Evolutionary conservation across 2,329 filamentous ascomycete genomes (phyloP), one percentile per base, ranked within the genome.

Genomic region (Thielaviopsis musarum): DNA sequence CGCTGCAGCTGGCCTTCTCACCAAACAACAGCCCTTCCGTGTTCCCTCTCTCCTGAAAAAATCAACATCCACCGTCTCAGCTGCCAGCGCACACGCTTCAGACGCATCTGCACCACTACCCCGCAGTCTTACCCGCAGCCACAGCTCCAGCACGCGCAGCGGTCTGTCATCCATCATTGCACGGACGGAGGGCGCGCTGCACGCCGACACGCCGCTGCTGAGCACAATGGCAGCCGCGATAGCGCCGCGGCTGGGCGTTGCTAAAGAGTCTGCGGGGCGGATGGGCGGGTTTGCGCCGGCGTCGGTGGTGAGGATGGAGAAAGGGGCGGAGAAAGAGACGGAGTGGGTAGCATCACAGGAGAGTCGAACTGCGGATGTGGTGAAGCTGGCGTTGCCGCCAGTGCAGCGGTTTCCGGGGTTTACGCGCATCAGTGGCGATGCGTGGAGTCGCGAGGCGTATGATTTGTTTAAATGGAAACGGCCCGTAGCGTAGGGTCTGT

Each of bases 371-470:
- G 15, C 22, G 22, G 24, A 22, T 49, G 49, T 4, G 9, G 22
- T 12, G 21, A 22, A 58, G 28, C 28, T 28, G 9, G 49, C 17
- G 9, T 55, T 60, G 21, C 34, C 49, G 28, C 49, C 57, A 1
- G 52, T 63, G 9, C 49, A 52, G 21, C 41, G 59, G 21, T 60
- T 59, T 38, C 56, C 62, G 5, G 62, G 62, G 19, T 58, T 63
- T n/a, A 52, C 26, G 34, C 57, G 24, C 17, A 22, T 59, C 6
- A 59, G 57, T 15, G 63, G 62, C 17, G 68, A 68, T 1, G 66
- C 69, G 5, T 71, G 69, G 69, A 70, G 68, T 62, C 64, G 66
- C 41, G 68, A 70, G 62, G 65, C 68, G 4, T 67, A 67, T 57
- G 69, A 71, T 64, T 63, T 71, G n/a, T 68, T 71, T 65, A 21